phyloP scores from a whole-genome alignment of 176 grass and related monocot genomes.

The Cocos nucifera region DNA sequence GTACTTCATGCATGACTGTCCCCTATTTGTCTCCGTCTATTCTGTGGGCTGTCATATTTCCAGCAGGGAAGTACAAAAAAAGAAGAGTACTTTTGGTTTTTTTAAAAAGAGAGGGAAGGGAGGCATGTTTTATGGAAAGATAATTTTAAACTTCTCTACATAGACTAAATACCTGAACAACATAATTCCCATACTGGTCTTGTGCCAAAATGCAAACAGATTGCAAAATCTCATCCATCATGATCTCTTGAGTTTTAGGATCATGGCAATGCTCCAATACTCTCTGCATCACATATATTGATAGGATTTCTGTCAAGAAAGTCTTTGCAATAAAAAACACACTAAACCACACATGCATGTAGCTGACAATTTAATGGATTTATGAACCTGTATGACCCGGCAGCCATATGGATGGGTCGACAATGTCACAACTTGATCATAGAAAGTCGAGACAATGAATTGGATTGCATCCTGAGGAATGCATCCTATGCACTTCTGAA shows the following conservation, averaged over 20 bases:
- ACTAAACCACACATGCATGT: no score
- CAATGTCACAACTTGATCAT: slow-evolving; percentile 14
- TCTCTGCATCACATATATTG: slow-evolving; percentile 24
- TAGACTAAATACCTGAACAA: slow-evolving; percentile 56
- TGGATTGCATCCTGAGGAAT: slow-evolving; percentile 26
- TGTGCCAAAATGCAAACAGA: slow-evolving; percentile 58
- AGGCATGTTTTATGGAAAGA: no score
- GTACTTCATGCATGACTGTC: no score
- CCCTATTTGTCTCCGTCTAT: no score
- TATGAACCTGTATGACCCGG: slow-evolving; percentile 26
- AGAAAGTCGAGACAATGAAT: slow-evolving; percentile 32
- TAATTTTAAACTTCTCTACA: no score
- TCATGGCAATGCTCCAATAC: slow-evolving; percentile 38
- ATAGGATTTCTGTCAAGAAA: neutral
- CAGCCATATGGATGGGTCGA: slow-evolving; percentile 37
- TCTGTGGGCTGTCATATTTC: no score
- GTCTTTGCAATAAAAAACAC: neutral
- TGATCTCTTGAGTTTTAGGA: slow-evolving; percentile 27
- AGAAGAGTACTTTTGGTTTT: no score
- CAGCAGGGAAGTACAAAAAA: no score
- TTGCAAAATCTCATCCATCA: slow-evolving; percentile 68
- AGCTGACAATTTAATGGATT: no score
- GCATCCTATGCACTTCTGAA: slow-evolving; percentile 35
- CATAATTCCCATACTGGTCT: slow-evolving; percentile 87
- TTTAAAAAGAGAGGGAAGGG: no score